Evolutionary conservation across 306 rosid genomes (phyloP).

Genomic region (Quercus mongolica): DNA sequence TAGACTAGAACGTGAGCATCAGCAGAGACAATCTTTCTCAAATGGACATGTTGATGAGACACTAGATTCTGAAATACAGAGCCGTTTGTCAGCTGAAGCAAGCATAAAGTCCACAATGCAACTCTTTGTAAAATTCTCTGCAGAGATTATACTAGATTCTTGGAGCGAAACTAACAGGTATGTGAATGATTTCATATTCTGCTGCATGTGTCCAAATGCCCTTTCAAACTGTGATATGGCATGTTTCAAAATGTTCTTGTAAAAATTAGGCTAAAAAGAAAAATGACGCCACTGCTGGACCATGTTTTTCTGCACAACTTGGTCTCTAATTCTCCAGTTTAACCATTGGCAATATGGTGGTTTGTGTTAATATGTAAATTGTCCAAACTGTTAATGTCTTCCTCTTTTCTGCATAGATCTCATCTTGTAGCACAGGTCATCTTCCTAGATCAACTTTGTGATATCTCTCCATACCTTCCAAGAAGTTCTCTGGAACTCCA

Average conservation of each 20-base stretch:
- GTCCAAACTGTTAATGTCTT: conserved; percentile 17
- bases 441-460: conserved; percentile 93
- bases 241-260: background rate
- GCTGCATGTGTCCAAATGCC: background rate
- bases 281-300: background rate
- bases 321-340: background rate
- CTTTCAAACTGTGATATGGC: background rate
- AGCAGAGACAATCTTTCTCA: conserved; percentile 58
- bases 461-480: conserved; percentile 88
- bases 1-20: conserved; percentile 81
- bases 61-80: conserved; percentile 56
- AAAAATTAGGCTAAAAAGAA: background rate
- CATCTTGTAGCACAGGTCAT: conserved; percentile 87
- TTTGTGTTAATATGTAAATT: background rate
- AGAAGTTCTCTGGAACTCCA: conserved; percentile 81
- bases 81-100: conserved; percentile 69
- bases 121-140: conserved; percentile 80
- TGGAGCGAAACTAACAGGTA: conserved; percentile 84
- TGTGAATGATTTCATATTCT: background rate
- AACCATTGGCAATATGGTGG: background rate
- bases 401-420: conserved; percentile 53
- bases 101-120: conserved; percentile 88
- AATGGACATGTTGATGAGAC: conserved; percentile 64
- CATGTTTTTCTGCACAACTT: background rate
- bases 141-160: conserved; percentile 78